Evolutionary conservation across 306 rosid species (phyloP).

Genomic region (Quercus robur): DNA sequence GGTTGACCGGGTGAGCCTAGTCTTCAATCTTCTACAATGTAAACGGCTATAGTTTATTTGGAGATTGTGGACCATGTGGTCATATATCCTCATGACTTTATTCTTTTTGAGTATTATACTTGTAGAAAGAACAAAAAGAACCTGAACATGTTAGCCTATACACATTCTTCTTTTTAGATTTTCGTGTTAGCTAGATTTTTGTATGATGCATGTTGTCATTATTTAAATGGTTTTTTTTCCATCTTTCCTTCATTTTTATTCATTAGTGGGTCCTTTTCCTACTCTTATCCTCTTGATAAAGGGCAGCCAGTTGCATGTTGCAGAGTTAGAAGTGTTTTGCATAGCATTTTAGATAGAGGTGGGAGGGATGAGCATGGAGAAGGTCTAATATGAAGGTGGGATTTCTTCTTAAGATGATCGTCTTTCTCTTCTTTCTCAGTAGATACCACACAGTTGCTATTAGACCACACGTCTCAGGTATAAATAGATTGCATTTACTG

Average conservation of each 20-base stretch:
- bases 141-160: slow-evolving; percentile 1
- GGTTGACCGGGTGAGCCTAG: background rate
- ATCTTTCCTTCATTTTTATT: background rate
- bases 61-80: slow-evolving; percentile 21
- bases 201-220: background rate
- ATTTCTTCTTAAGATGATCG: slow-evolving; percentile 13
- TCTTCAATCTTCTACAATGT: background rate
- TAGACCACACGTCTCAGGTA: slow-evolving; percentile 26
- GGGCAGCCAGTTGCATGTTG: background rate
- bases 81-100: background rate
- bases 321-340: background rate
- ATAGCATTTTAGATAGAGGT: background rate
- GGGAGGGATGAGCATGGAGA: background rate
- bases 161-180: slow-evolving; percentile 1
- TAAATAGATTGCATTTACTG: background rate
- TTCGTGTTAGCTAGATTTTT: slow-evolving; percentile 11
- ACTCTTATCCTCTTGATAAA: slow-evolving; percentile 1
- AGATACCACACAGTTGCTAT: slow-evolving; percentile 7
- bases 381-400: slow-evolving; percentile 19
- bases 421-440: slow-evolving; percentile 22
- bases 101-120: slow-evolving; percentile 2
- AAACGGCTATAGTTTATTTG: background rate
- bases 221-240: background rate
- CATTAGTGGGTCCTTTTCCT: background rate
- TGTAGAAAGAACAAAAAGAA: slow-evolving; percentile 24